A percentile compares a stretch with the other conserved stretches of the same genome.
Evolutionary conservation across 805 yeast species (phyloP).

Genomic region (Clavispora carvajalis): DNA sequence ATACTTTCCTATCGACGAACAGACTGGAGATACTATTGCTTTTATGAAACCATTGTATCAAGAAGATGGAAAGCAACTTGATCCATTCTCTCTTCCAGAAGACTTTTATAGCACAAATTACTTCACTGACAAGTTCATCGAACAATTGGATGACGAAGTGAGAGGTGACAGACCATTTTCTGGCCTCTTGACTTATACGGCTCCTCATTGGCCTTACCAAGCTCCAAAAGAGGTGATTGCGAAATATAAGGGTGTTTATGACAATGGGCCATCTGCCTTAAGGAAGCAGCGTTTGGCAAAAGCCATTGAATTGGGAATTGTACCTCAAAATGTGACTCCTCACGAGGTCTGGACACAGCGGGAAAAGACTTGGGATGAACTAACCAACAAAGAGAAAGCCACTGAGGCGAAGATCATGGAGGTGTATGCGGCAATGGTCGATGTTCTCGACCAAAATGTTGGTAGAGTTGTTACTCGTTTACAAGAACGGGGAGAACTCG

Average conservation of each 20-base stretch:
- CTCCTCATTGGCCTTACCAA: conserved; percentile 66
- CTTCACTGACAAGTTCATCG: conserved; percentile 41
- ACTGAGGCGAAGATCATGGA: conserved; percentile 46
- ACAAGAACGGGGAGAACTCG: conserved; percentile 39
- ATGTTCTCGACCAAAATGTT: conserved; percentile 44
- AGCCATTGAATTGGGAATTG: conserved; percentile 42
- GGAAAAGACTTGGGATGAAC: conserved; percentile 39
- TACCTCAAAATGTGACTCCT: conserved; percentile 40
- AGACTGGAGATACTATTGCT: conserved; percentile 19
- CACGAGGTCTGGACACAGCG: conserved; percentile 41
- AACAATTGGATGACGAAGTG: conserved; percentile 23
- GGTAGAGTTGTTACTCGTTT: conserved; percentile 45
- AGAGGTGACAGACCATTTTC: conserved; percentile 48
- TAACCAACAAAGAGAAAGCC: conserved; percentile 31
- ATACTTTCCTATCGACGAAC: conserved; percentile 33
- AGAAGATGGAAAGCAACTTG: conserved; percentile 33
- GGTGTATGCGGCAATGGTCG: conserved; percentile 62
- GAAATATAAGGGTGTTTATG: conserved; percentile 45
- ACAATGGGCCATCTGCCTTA: conserved; percentile 44
- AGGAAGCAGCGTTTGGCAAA: conserved; percentile 33
- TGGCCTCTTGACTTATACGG: conserved; percentile 52
- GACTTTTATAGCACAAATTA: conserved; percentile 42
- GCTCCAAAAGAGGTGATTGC: conserved; percentile 46
- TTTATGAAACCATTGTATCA: conserved; percentile 38
- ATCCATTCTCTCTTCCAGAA: conserved; percentile 39